Evolutionary conservation across 148 eudicot genomes (phyloP), one percentile per base, ranked within the genome.

Genomic region (Chenopodium berlandieri): DNA sequence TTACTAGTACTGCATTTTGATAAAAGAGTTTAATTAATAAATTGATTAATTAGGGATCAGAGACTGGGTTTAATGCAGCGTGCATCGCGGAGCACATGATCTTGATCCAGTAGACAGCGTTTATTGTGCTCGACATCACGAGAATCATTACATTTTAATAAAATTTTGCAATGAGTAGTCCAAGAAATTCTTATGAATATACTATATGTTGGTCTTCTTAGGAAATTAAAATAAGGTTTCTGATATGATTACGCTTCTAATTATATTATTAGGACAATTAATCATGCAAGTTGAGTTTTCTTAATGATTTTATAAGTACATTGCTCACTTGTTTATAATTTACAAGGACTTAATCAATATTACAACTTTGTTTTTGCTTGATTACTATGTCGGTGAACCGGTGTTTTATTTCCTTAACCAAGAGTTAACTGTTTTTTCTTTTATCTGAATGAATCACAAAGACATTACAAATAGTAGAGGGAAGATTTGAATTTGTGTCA

Each of bases 81-180:
- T 80, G 78, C 82, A 80, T 80, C 78, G 71, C 82, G 82, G 82
- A 17, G 78, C 78, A 80, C 82, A 80, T 80, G 82, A 73, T 63
- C 78, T 63, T 71, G 82, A 80, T 80, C 82, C 23, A 80, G 69
- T 56, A 13, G 58, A 80, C 82, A 80, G 82, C 82, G 69, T 79
- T 56, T 27, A 79, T 69, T 80, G 76, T 79, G 56, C 44, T 73
- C 62, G 58, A 68, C 79, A 52, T 37, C 75, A 67, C 67, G 75
- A 81, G 67, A 50, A 64, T 73, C 78, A 32, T 81, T 72, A 32
- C 62, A 62, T 77, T 71, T 62, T 27, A 16, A 46, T 27, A 56
- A 9, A 25, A 73, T 4, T 73, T 80, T n/a, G 1, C 19, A 11
- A 71, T 71, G 81, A 78, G 52, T 71, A 27, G 37, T 73, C 73